Evolutionary conservation across 805 yeast genomes (phyloP), one percentile per base, ranked within the genome.

Genomic region (Debaryomyces maramus): DNA sequence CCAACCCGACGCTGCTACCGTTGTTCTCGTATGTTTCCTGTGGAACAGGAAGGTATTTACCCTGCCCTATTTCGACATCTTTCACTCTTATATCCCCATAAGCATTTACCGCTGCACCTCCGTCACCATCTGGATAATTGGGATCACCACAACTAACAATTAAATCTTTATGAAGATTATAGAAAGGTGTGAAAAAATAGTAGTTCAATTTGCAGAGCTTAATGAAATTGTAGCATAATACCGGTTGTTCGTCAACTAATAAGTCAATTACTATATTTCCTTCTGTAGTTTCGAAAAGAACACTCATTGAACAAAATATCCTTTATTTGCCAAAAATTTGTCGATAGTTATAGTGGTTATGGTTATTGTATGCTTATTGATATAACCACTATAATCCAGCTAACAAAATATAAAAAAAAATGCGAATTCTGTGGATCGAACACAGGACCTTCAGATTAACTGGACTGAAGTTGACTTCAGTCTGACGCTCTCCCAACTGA

Each of bases 371-470:
- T 8, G n/a, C n/a, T n/a, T n/a, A n/a, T n/a, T n/a, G n/a, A n/a
- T 15, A 15, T 16, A 29, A 29, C 32, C 32, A 29, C 18, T 29
- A 24, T 24, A 24, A 24, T 24, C 13, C 10, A 5, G 11, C 10
- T 24, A 24, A 8, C 4, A 28, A 6, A 17, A 3, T 10, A 6
- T 10, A 34, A 53, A 57, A 63, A 54, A 48, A 37, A 40, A 51
- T 77, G 82, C 82, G 80, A 74, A 63, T 75, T 77, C 78, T 80
- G 87, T 79, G 88, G 87, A 80, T 82, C 83, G 88, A 83, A 83
- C 87, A 79, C 87, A 80, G 83, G 86, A 81, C 88, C 88, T 83
- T 77, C 86, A 81, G 86, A 81, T 81, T 54, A 55, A 51, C 57
- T 57, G 56, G 58, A 60, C 64, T 51, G 56, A 55, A 56, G 55